Evolutionary conservation across 2,329 filamentous ascomycete genomes (phyloP), one percentile per base, ranked within the genome.

Genomic region (Exutisphaerella laricina): DNA sequence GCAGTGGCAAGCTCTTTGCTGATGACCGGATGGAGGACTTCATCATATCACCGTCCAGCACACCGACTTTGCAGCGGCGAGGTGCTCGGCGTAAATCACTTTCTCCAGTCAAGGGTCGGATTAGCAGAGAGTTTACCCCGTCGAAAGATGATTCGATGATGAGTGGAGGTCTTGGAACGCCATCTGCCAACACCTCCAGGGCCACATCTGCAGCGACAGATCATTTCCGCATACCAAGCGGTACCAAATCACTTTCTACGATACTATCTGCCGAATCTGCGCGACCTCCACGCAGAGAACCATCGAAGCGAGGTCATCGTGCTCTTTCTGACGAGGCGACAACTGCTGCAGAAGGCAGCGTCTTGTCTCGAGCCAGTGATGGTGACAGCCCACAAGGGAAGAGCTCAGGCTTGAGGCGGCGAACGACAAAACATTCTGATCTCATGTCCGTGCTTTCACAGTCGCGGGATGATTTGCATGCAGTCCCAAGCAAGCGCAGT

Each of bases 381-480:
- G 59, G 57, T 31, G 56, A 59, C 39, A 45, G 50, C 25, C 56
- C 57, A 14, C 49, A 45, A 53, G 61, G 48, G 49, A 56, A 50
- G n/a, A 45, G 41, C 3, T 50, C 74, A 1, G 74, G 71, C 31
- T 69, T 87, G 23, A 87, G 84, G 63, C 78, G 87, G 50, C 80
- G 45, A 9, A 45, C 95, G 28, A 95, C 89, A 3, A 94, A 86
- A 46, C 89, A 97, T 65, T 88, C 88, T 12, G 92, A 98, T 64
- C 73, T 98, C 17, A 87, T 98, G 28, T 97, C 92, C 0, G 88
- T 95, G 2, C 72, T 98, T 6, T 97, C 89, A 0, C 68, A 87
- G 45, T 80, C 83, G 10, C 68, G 65, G 38, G 74, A 75, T 36
- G 75, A 82, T 45, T 77, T 75, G 46, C 80, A 74, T 58, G 88